phyloP scores from a whole-genome alignment of 2,329 filamentous ascomycete genomes.

The Bipolaris victoriae region DNA sequence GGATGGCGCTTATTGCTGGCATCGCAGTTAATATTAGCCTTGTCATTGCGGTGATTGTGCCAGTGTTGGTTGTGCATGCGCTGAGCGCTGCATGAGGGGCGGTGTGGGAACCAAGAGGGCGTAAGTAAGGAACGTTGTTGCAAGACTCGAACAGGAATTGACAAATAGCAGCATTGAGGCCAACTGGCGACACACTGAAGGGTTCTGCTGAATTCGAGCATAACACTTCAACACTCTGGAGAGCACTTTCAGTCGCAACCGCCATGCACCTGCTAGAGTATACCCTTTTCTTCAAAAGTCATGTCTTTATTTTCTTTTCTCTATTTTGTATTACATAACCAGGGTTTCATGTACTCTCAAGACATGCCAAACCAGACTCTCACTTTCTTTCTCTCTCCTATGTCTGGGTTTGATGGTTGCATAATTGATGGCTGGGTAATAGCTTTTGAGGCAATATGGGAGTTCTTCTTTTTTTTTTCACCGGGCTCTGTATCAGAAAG shows the following conservation, averaged over 20 bases:
- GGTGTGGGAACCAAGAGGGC: too few relatives aligned
- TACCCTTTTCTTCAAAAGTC: background rate
- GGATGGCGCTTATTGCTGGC: constrained; percentile 38
- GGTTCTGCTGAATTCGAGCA: background rate
- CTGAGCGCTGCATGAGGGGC: constrained; percentile 22
- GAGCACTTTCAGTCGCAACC: background rate
- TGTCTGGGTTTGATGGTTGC: background rate
- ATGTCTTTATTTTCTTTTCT: constrained; percentile 5
- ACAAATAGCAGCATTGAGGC: background rate
- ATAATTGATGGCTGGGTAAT: constrained; percentile 2
- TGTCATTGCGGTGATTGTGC: constrained; percentile 31
- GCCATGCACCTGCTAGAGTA: background rate
- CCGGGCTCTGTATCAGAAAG: background rate
- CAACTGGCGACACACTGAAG: background rate
- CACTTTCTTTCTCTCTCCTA: background rate
- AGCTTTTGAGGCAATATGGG: background rate
- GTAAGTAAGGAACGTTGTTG: constrained; percentile 3
- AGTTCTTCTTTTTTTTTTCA: background rate
- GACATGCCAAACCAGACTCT: background rate
- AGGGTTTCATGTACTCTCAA: background rate
- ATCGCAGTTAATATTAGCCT: constrained; percentile 37
- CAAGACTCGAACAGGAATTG: background rate
- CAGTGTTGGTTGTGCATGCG: constrained; percentile 33
- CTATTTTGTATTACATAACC: constrained; percentile 20
- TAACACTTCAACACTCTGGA: background rate